Percentiles rank a stretch among this genome's conserved stretches.
These are phyloP conservation scores for Graphilbum ipis-grandicollis DNA, from an alignment of 2,329 filamentous ascomycete species.

Conservation along the genomic window DNA sequence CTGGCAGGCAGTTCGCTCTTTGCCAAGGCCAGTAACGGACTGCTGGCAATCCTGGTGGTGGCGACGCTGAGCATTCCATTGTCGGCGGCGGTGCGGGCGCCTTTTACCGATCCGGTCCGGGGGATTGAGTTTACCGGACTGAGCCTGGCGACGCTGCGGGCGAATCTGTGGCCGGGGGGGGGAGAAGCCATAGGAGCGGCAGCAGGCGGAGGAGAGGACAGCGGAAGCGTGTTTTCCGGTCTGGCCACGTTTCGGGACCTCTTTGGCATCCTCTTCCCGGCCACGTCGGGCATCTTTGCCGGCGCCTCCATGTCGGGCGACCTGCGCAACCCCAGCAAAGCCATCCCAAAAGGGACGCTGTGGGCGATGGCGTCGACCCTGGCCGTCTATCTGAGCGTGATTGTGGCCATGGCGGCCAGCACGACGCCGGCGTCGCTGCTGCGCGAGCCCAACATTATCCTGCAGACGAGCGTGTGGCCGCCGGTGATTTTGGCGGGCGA, in stretches of 20 bases:
- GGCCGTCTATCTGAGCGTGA: conserved; percentile 56
- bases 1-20: conserved; percentile 68
- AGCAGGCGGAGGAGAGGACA: no score
- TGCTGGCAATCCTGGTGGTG: conserved; percentile 53
- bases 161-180: conserved; percentile 56
- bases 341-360: conserved; percentile 71
- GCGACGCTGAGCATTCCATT: conserved; percentile 69
- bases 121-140: conserved; percentile 64
- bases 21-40: conserved; percentile 59
- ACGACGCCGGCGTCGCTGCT: conserved; percentile 60
- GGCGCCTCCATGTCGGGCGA: conserved; percentile 88
- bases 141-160: conserved; percentile 49
- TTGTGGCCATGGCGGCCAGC: conserved; percentile 60
- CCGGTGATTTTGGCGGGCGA: conserved; percentile 63
- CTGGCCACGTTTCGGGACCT: conserved; percentile 60
- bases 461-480: conserved; percentile 62
- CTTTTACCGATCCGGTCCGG: conserved; percentile 45
- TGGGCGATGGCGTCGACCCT: conserved; percentile 65
- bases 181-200: conserved; percentile 28
- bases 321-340: conserved; percentile 62
- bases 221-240: no score
- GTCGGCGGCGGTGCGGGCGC: conserved; percentile 50
- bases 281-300: conserved; percentile 44
- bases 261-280: conserved; percentile 74
- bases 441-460: conserved; percentile 61